Percentiles rank a stretch among this genome's conserved stretches.
Evolutionary conservation across 768 basidiomycete species (phyloP).

Genomic region (Pulveroboletus ravenelii): DNA sequence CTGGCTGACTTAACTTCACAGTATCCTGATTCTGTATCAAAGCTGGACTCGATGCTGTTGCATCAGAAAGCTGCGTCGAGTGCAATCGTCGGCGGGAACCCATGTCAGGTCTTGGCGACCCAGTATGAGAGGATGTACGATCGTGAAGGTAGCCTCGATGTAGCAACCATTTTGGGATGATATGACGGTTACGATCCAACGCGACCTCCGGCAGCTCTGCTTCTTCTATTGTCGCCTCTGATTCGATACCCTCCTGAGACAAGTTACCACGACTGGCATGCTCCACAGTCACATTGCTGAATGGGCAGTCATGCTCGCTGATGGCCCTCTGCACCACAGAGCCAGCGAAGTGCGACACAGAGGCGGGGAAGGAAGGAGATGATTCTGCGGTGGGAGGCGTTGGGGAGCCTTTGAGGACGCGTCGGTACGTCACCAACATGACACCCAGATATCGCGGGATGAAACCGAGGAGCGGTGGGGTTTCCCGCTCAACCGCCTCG

Average conservation of each 20-base stretch:
- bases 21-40: conserved; percentile 38
- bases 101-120: conserved; percentile 25
- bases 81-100: conserved; percentile 35
- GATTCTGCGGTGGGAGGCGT: conserved; percentile 20
- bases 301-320: conserved; percentile 21
- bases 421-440: conserved; percentile 95
- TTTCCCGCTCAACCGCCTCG: conserved; percentile 91
- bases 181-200: conserved; percentile 90
- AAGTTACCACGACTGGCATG: background rate
- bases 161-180: conserved; percentile 91
- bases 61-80: conserved; percentile 42
- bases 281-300: conserved; percentile 1
- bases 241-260: conserved; percentile 30
- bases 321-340: conserved; percentile 27
- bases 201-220: conserved; percentile 93
- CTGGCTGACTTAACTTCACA: conserved; percentile 3
- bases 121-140: conserved; percentile 43
- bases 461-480: conserved; percentile 86
- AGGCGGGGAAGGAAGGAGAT: conserved; percentile 11
- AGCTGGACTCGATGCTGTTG: conserved; percentile 69
- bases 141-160: conserved; percentile 44
- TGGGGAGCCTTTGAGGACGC: conserved; percentile 48
- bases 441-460: conserved; percentile 99
- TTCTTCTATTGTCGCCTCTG: conserved; percentile 51
- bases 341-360: conserved; percentile 20